phyloP scores from a whole-genome alignment of 148 eudicot genomes.

The Polygonum aviculare region DNA sequence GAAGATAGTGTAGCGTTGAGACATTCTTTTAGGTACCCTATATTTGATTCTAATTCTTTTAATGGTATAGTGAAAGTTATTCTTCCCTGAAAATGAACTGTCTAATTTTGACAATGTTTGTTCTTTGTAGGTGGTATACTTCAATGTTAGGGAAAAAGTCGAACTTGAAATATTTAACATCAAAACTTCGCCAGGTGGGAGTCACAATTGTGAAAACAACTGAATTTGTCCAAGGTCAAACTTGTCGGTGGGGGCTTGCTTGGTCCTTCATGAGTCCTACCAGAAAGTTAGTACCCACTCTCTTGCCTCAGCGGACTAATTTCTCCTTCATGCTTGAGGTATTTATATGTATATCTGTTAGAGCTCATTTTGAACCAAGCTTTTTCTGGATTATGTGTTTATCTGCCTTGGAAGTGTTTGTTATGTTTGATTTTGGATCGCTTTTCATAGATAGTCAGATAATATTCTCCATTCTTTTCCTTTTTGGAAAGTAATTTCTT shows the following conservation, averaged over 20 bases:
- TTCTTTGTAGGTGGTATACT: constrained; percentile 73
- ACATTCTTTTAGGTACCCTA: constrained; percentile 59
- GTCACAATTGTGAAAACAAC: constrained; percentile 87
- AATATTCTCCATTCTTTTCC: neutral
- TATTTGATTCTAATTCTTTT: constrained; percentile 1
- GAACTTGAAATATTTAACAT: constrained; percentile 54
- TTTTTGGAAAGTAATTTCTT: neutral
- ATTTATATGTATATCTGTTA: neutral
- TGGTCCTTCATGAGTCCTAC: constrained; percentile 76
- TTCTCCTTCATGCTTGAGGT: constrained; percentile 85
- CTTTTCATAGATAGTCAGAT: neutral
- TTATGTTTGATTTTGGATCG: neutral
- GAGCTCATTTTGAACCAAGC: neutral
- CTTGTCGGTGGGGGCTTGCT: constrained; percentile 92
- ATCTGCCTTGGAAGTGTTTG: neutral
- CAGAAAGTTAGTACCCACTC: constrained; percentile 34
- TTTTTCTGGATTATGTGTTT: neutral
- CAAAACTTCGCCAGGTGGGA: constrained; percentile 67
- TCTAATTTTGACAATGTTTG: constrained; percentile 6
- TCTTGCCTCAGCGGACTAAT: constrained; percentile 28
- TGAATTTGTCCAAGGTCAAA: constrained; percentile 94
- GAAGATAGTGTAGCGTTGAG: constrained; percentile 64
- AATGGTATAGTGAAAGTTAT: neutral
- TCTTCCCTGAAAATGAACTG: neutral
- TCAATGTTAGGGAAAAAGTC: constrained; percentile 92